Evolutionary conservation across 1,284 basidiomycete genomes (phyloP).

Genomic region (Boletus holoroseus): DNA sequence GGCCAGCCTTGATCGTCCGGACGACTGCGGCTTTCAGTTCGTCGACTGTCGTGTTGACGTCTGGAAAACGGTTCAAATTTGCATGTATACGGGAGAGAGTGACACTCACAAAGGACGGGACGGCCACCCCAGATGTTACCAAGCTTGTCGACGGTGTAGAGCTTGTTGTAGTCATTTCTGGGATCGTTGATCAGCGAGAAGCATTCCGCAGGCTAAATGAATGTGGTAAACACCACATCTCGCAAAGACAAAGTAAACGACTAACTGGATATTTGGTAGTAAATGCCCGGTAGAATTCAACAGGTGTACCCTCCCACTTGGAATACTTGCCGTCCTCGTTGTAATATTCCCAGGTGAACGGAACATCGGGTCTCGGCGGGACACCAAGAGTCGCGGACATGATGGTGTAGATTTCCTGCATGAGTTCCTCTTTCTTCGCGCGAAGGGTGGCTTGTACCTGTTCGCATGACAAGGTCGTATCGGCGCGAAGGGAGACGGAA

Average conservation of each 20-base stretch:
- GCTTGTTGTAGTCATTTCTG: slow-evolving; percentile 72
- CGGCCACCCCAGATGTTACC: slow-evolving; percentile 89
- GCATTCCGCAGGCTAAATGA: slow-evolving; percentile 51
- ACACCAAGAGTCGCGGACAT: slow-evolving; percentile 83
- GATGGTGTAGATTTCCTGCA: slow-evolving; percentile 84
- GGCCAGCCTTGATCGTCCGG: slow-evolving; percentile 82
- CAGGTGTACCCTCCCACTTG: slow-evolving; percentile 75
- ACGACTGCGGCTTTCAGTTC: slow-evolving; percentile 79
- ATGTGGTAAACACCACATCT: slow-evolving; percentile 3
- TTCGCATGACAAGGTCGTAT: slow-evolving; percentile 40
- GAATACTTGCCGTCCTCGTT: slow-evolving; percentile 75
- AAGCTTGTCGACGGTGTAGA: slow-evolving; percentile 91
- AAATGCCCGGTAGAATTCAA: slow-evolving; percentile 72
- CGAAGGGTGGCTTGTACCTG: slow-evolving; percentile 50
- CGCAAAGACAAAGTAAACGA: slow-evolving; percentile 13
- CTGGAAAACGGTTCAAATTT: slow-evolving; percentile 37
- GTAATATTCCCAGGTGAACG: slow-evolving; percentile 86
- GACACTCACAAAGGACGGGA: slow-evolving; percentile 67
- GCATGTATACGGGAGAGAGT: background rate
- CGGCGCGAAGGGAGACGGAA: slow-evolving; percentile 45
- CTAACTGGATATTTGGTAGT: slow-evolving; percentile 55
- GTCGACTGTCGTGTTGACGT: slow-evolving; percentile 84
- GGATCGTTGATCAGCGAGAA: slow-evolving; percentile 97
- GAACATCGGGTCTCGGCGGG: slow-evolving; percentile 66
- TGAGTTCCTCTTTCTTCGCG: slow-evolving; percentile 78